Evolutionary conservation across 495 filamentous ascomycete genomes (phyloP), one percentile per base, ranked within the genome.

Genomic region (Penicillium crystallinum): DNA sequence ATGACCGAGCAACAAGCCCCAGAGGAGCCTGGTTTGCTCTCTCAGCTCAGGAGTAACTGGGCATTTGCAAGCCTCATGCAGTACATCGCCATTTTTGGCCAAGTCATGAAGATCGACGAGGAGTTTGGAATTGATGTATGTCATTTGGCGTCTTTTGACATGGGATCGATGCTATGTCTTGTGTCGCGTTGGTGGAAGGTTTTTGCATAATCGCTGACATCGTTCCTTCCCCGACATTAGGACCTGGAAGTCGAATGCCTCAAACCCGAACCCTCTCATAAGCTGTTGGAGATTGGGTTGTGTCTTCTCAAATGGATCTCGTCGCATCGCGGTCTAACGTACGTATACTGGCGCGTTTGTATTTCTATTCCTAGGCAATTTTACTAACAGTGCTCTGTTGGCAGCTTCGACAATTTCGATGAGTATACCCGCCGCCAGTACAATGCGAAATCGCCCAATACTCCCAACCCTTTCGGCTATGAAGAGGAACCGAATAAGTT

Each of bases 31-130:
- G 73, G 70, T 43, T 55, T 84, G 48, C 77, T 96, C 19, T 72
- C 85, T 40, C 82, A 77, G 55, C 77, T 98, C 52, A 78, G 92
- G 42, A 93, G 88, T 66, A 86, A 84, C 73, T 97, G 93, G 91
- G 88, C 97, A 68, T 96, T 98, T 69, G 89, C 93, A 40, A 91
- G 90, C 64, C 77, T 98, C 5, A 90, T 86, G 74, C 93, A 98
- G 70, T 98, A 89, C 74, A 87, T 97, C 47, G 83, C 83, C 59
- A 80, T 90, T 46, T 98, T 98, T 70, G 91, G 91, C 23, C 83
- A 85, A 56, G 82, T 86, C 37, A 84, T 95, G 69, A 95, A 92
- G 71, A 86, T 96, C 52, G 88, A 92, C 63, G 86, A 93, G 57
- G 82, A 86, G 63, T 73, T 95, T 45, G 87, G 86, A 55, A 87